Conservation (phyloP, 768 basidiomycete species). For the Kwoniella europaea region DNA sequence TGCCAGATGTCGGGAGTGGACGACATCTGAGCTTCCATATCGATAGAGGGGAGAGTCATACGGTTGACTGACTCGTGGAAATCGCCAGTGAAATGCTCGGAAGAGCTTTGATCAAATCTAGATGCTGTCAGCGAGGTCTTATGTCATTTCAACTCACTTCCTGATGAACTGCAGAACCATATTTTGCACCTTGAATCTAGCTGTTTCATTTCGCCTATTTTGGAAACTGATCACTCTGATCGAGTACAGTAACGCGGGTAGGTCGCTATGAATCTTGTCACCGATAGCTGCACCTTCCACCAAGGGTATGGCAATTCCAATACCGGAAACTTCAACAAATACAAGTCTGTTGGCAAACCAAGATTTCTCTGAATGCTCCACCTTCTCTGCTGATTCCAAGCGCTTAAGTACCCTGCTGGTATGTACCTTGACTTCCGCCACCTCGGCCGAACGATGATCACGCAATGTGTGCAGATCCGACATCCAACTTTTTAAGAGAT, state of each 20-base stretch:
- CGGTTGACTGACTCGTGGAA: slow-evolving; percentile 49
- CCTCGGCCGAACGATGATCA: slow-evolving; percentile 75
- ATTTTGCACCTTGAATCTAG: slow-evolving; percentile 71
- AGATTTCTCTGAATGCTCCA: slow-evolving; percentile 37
- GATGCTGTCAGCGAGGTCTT: not conserved
- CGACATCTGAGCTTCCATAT: slow-evolving; percentile 47
- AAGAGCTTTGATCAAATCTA: slow-evolving; percentile 72
- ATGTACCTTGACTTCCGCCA: slow-evolving; percentile 84
- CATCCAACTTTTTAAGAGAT: slow-evolving; percentile 63
- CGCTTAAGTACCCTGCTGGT: slow-evolving; percentile 68
- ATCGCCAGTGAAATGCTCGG: slow-evolving; percentile 67
- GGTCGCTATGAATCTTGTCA: slow-evolving; percentile 17
- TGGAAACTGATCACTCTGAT: slow-evolving; percentile 75
- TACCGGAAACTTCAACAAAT: slow-evolving; percentile 61
- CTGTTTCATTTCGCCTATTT: slow-evolving; percentile 76
- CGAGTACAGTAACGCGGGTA: slow-evolving; percentile 81
- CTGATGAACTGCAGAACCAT: slow-evolving; percentile 86
- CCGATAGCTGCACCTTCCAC: slow-evolving; percentile 65
- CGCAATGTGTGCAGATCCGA: slow-evolving; percentile 74
- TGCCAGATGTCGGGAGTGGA: slow-evolving; percentile 36
- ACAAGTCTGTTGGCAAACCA: slow-evolving; percentile 60
- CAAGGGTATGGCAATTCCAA: slow-evolving; percentile 91
- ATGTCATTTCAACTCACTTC: slow-evolving; percentile 62
- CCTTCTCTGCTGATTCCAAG: slow-evolving; percentile 31
- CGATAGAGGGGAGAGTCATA: slow-evolving; percentile 45